Conservation (phyloP, 148 eudicot species). For the Diospyros lotus region DNA sequence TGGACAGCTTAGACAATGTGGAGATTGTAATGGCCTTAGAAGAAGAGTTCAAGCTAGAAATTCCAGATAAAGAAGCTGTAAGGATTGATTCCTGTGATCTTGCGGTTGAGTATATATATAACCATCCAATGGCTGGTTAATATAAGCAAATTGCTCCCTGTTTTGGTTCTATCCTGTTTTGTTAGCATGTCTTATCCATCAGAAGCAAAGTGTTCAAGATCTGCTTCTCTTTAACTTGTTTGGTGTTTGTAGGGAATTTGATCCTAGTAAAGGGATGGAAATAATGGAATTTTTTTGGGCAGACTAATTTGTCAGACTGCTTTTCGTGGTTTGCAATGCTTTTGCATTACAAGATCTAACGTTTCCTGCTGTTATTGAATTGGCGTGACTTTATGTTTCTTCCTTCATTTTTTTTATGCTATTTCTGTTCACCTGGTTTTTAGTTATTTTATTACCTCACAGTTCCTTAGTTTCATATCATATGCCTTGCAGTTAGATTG, state of each 20-base stretch:
- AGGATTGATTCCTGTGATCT: neutral
- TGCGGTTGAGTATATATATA: neutral
- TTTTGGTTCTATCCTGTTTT: neutral
- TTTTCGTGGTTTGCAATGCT: neutral
- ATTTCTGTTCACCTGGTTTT: neutral
- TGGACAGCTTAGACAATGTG: constrained; percentile 2
- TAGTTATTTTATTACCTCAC: neutral
- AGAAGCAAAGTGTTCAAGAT: neutral
- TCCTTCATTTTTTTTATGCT: neutral
- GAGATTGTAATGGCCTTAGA: constrained; percentile 6
- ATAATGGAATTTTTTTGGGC: constrained; percentile 1
- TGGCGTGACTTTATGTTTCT: neutral
- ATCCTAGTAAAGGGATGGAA: neutral
- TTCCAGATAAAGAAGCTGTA: constrained; percentile 2
- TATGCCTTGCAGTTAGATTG: neutral
- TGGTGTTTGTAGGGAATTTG: neutral
- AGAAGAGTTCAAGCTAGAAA: constrained; percentile 1
- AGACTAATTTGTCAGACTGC: neutral
- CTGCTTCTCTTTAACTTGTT: neutral
- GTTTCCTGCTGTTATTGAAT: neutral
- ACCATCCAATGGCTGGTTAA: no score
- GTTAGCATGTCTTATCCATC: neutral
- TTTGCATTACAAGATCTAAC: neutral
- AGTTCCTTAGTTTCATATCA: neutral
- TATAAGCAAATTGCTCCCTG: neutral